These are phyloP conservation scores for Lodderomyces pseudojiufengensis DNA, from an alignment of 1,139 yeast species.

Conservation along the genomic window DNA sequence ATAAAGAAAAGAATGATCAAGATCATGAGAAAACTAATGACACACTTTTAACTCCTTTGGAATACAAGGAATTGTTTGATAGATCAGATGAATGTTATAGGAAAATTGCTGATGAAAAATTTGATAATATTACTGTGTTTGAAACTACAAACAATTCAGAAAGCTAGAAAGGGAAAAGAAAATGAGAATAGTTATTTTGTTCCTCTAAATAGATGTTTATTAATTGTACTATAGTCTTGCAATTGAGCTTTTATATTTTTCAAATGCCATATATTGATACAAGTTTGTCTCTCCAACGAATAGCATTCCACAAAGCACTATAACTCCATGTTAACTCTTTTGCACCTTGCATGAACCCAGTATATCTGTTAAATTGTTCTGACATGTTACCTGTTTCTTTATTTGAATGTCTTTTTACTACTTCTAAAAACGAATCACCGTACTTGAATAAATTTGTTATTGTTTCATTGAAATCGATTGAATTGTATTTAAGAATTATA, in stretches of 20 bases:
- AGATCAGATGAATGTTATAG: slow-evolving; percentile 47
- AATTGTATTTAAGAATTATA: slow-evolving; percentile 27
- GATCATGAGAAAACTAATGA: slow-evolving; percentile 6
- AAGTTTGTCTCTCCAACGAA: slow-evolving; percentile 51
- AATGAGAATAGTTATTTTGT: slow-evolving; percentile 2
- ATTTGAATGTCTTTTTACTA: slow-evolving; percentile 70
- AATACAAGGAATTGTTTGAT: slow-evolving; percentile 52
- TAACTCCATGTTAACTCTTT: slow-evolving; percentile 87
- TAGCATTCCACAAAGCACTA: slow-evolving; percentile 71
- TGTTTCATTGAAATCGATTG: slow-evolving; percentile 44
- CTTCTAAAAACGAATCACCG: slow-evolving; percentile 75
- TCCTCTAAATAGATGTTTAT: not conserved
- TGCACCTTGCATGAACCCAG: slow-evolving; percentile 90
- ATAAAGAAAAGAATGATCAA: slow-evolving; percentile 8
- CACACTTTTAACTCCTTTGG: too few species aligned
- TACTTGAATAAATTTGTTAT: slow-evolving; percentile 47
- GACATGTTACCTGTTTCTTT: slow-evolving; percentile 67
- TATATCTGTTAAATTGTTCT: slow-evolving; percentile 80
- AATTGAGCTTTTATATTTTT: too few species aligned
- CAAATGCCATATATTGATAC: slow-evolving; percentile 1
- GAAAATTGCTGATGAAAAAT: slow-evolving; percentile 19
- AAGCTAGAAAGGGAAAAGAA: too few species aligned
- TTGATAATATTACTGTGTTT: slow-evolving; percentile 46
- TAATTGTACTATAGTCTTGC: too few species aligned
- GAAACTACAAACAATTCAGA: slow-evolving; percentile 48